Conservation (phyloP, 1,284 basidiomycete species). For the Trichosporon faecale region DNA sequence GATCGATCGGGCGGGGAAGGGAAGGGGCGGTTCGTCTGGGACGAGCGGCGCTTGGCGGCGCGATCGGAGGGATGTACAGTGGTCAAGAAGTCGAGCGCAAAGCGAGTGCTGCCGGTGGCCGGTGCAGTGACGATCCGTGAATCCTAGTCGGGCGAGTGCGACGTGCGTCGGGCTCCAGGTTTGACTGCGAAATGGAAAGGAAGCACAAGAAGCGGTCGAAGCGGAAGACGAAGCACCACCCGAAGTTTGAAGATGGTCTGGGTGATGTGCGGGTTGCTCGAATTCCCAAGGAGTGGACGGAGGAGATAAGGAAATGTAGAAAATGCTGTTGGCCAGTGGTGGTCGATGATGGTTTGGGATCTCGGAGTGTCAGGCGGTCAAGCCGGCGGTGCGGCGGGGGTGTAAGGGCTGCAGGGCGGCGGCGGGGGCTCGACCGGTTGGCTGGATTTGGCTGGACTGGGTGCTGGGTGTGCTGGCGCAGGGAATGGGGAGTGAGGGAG, state of each 20-base stretch:
- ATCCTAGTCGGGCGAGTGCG: background rate
- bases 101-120: background rate
- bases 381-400: background rate
- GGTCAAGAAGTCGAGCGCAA: background rate
- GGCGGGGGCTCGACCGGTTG: background rate
- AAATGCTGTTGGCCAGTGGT: background rate
- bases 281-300: background rate
- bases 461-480: too few species aligned
- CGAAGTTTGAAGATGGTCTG: background rate
- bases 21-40: background rate
- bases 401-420: background rate
- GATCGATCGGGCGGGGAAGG: background rate
- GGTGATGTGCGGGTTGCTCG: background rate
- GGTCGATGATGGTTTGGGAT: background rate
- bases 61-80: background rate
- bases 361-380: background rate
- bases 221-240: background rate
- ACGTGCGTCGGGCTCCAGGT: background rate
- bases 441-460: background rate
- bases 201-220: background rate
- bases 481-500: background rate
- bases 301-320: constrained; percentile 3
- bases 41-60: background rate
- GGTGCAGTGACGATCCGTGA: background rate
- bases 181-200: background rate